Conservation (phyloP, 140 eudicot genomes). For the Anethum foeniculum region DNA sequence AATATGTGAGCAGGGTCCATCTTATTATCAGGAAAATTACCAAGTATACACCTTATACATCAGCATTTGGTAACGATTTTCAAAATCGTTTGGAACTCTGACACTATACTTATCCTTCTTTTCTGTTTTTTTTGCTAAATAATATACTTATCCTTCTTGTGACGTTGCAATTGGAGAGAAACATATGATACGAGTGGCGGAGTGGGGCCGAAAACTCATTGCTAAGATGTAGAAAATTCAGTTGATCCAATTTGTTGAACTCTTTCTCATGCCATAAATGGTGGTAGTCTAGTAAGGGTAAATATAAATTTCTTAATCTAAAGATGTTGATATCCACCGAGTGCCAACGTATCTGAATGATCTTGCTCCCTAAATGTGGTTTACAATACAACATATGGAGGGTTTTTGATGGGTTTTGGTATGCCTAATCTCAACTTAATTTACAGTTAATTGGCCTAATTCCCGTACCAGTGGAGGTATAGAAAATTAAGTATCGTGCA, state of each 20-base stretch:
- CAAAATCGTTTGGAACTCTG: too few species aligned
- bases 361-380: not conserved
- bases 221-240: not conserved
- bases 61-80: too few species aligned
- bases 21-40: too few species aligned
- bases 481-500: not conserved
- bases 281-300: constrained; percentile 2
- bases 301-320: not conserved
- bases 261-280: not conserved
- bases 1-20: too few species aligned
- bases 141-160: not conserved
- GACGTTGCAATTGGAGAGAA: not conserved
- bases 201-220: not conserved
- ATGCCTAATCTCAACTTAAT: constrained; percentile 9
- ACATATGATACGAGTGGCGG: not conserved
- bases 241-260: not conserved
- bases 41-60: too few species aligned
- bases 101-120: too few species aligned
- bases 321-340: constrained; percentile 8
- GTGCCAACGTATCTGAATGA: not conserved
- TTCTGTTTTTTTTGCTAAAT: too few species aligned
- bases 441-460: not conserved
- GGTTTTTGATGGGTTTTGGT: not conserved
- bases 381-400: constrained; percentile 2
- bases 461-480: not conserved